Evolutionary conservation across 345 rosid genomes (phyloP).

Genomic region (Odontarrhena argentea): DNA sequence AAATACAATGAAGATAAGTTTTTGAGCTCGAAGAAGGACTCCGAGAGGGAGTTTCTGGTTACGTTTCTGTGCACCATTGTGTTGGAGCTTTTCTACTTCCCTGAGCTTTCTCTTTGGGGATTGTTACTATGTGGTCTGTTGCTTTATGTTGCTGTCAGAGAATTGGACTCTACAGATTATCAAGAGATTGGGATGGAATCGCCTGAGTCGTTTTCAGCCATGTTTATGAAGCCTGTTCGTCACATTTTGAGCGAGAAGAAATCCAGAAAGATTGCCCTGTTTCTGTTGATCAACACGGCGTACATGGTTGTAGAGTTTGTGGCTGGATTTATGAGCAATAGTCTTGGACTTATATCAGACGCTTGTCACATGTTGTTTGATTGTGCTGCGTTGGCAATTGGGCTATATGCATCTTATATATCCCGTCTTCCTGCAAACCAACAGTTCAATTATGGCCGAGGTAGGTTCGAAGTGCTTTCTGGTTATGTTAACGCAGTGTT

Average conservation of each 20-base stretch:
- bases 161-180: conserved; percentile 60
- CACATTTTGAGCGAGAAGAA: conserved; percentile 93
- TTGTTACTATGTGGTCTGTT: conserved; percentile 69
- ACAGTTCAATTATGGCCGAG: conserved; percentile 94
- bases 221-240: conserved; percentile 72
- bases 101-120: conserved; percentile 87
- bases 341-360: conserved; percentile 95
- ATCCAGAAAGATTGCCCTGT: conserved; percentile 90
- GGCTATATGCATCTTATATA: conserved; percentile 89
- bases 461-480: conserved; percentile 90
- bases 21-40: conserved; percentile 56
- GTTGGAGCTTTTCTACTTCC: conserved; percentile 78
- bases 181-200: conserved; percentile 65
- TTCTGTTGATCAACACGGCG: conserved; percentile 80
- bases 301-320: conserved; percentile 95
- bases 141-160: conserved; percentile 69
- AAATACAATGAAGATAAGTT: conserved; percentile 68
- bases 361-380: conserved; percentile 99
- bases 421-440: conserved; percentile 85
- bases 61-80: conserved; percentile 75
- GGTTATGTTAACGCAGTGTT: conserved; percentile 96
- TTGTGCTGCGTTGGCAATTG: conserved; percentile 96
- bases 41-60: conserved; percentile 65
- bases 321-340: conserved; percentile 94
- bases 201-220: conserved; percentile 55